Percentiles rank a stretch among this genome's conserved stretches.
Evolutionary conservation across 1,284 basidiomycete species (phyloP).

Genomic region (Phenoliferia sp.): DNA sequence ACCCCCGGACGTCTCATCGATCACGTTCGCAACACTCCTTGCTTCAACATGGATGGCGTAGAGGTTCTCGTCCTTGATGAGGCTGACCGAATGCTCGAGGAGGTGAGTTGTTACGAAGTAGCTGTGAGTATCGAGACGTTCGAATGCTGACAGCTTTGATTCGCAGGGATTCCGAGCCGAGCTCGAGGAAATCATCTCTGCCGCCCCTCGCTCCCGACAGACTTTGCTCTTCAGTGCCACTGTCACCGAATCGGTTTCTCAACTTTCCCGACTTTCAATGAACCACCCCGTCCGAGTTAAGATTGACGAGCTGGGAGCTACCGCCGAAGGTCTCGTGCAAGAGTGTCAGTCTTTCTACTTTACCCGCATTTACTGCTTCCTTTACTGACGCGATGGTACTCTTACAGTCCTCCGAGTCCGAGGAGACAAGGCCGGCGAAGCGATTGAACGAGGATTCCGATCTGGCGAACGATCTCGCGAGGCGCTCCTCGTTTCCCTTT

Average conservation of each 20-base stretch:
- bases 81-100: slow-evolving; percentile 95
- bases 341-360: slow-evolving; percentile 80
- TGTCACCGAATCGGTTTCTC: slow-evolving; percentile 93
- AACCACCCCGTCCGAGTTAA: slow-evolving; percentile 89
- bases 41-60: slow-evolving; percentile 86
- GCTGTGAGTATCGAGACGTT: no score
- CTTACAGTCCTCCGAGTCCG: slow-evolving; percentile 59
- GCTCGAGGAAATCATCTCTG: slow-evolving; percentile 83
- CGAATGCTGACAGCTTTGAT: no score
- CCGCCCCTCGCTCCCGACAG: slow-evolving; percentile 82
- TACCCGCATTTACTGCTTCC: not conserved
- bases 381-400: not conserved
- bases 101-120: slow-evolving; percentile 41
- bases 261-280: slow-evolving; percentile 84
- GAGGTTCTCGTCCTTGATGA: slow-evolving; percentile 95
- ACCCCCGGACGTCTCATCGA: slow-evolving; percentile 96
- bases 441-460: slow-evolving; percentile 32
- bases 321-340: slow-evolving; percentile 83
- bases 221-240: slow-evolving; percentile 99
- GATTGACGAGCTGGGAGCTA: slow-evolving; percentile 86
- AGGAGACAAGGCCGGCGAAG: slow-evolving; percentile 48
- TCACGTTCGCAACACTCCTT: slow-evolving; percentile 90
- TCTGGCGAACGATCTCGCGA: slow-evolving; percentile 60
- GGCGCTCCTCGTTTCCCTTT: slow-evolving; percentile 74
- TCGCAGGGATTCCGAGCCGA: slow-evolving; percentile 82